These are phyloP conservation scores for Oxyria digyna DNA, from an alignment of 148 eudicot species.

Conservation along the genomic window DNA sequence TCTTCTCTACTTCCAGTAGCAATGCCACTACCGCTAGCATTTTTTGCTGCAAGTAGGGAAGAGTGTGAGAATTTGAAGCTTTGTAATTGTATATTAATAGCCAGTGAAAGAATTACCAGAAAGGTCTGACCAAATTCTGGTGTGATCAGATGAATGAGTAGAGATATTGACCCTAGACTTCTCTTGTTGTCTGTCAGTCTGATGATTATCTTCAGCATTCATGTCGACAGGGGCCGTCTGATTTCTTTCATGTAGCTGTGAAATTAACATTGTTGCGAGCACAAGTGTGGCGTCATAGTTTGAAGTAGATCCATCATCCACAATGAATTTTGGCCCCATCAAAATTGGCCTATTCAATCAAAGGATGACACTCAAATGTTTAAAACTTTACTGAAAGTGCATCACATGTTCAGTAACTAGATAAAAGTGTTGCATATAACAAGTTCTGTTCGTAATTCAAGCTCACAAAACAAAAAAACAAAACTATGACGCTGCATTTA, in stretches of 20 bases:
- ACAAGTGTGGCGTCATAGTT: conserved; percentile 92
- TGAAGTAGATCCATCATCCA: conserved; percentile 71
- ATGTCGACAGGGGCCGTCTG: conserved; percentile 30
- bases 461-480: neutral
- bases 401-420: neutral
- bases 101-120: conserved; percentile 38
- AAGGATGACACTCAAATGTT: neutral
- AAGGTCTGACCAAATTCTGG: conserved; percentile 92
- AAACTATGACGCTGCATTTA: neutral
- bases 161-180: conserved; percentile 44
- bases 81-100: neutral
- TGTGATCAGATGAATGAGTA: conserved; percentile 73
- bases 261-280: conserved; percentile 91
- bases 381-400: neutral
- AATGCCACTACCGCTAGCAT: conserved; percentile 31
- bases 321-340: conserved; percentile 81
- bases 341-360: conserved; percentile 67
- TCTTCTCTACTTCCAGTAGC: conserved; percentile 36
- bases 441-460: neutral
- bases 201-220: conserved; percentile 29
- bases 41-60: conserved; percentile 53
- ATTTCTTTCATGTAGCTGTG: conserved; percentile 64
- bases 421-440: neutral
- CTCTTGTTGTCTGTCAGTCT: conserved; percentile 30
- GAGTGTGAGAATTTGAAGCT: conserved; percentile 8